Percentiles rank a stretch among this genome's conserved stretches.
phyloP scores from a whole-genome alignment of 176 grass and related monocot species.

The Tillandsia leiboldiana region DNA sequence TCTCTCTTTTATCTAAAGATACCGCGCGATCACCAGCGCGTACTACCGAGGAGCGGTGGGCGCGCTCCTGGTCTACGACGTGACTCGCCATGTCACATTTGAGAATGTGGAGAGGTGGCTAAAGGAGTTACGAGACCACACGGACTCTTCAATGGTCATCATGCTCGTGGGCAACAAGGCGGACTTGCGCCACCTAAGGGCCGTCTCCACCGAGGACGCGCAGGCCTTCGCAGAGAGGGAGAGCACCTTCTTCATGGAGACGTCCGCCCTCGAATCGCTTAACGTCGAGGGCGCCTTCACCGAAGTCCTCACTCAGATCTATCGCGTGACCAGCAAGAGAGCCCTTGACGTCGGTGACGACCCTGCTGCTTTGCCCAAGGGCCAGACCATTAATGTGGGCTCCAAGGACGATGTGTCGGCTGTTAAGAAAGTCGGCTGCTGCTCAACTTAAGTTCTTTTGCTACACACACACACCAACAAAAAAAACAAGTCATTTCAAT shows the following conservation, averaged over 20 bases:
- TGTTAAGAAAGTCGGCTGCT: conserved; percentile 4
- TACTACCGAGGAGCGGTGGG: conserved; percentile 9
- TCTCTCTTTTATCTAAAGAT: conserved; percentile 1
- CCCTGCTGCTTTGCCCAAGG: conserved; percentile 2
- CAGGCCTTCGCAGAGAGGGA: conserved; percentile 8
- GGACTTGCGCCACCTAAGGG: conserved; percentile 9
- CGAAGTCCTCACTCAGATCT: conserved; percentile 9
- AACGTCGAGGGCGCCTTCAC: conserved; percentile 7
- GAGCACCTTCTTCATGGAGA: conserved; percentile 10
- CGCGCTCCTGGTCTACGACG: conserved; percentile 8
- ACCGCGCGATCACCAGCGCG: conserved; percentile 5
- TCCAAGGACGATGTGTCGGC: conserved; percentile 5
- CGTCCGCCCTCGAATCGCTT: conserved; percentile 3
- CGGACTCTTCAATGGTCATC: not conserved
- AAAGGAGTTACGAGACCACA: conserved; percentile 5
- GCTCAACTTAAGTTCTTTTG: conserved; percentile 5
- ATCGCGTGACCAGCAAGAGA: conserved; percentile 1
- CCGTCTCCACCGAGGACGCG: conserved; percentile 5
- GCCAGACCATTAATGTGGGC: conserved; percentile 8
- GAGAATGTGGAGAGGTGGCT: conserved; percentile 11
- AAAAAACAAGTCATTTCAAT: too few species aligned
- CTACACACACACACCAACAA: not conserved
- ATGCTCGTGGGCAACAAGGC: conserved; percentile 13
- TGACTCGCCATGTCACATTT: conserved; percentile 5
- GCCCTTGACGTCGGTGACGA: not conserved